Evolutionary conservation across 1,139 yeast species (phyloP).

Genomic region (Groenewaldozyma sp.): DNA sequence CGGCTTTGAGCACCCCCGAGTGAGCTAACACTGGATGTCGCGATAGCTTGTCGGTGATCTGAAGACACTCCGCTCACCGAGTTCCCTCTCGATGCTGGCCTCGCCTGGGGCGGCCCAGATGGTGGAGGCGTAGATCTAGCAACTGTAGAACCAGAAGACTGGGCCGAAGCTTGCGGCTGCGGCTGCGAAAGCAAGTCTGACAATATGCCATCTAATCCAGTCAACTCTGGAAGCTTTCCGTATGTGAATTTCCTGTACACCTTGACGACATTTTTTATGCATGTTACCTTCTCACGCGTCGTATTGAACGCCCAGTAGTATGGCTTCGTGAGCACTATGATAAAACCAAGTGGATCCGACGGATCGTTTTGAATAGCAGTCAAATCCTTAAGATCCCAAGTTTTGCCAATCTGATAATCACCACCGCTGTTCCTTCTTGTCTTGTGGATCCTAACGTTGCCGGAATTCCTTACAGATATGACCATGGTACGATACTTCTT

Average conservation of each 20-base stretch:
- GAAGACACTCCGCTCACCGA: too few species aligned
- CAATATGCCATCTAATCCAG: slow-evolving; percentile 27
- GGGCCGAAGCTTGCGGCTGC: background rate
- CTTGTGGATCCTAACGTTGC: slow-evolving; percentile 70
- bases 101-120: too few species aligned
- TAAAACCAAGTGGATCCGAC: slow-evolving; percentile 33
- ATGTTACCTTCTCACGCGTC: slow-evolving; percentile 56
- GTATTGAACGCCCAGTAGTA: slow-evolving; percentile 82
- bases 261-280: slow-evolving; percentile 53
- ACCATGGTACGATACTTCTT: slow-evolving; percentile 31
- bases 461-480: slow-evolving; percentile 43
- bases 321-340: slow-evolving; percentile 58
- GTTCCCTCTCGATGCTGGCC: too few species aligned
- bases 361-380: slow-evolving; percentile 48
- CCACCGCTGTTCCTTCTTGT: slow-evolving; percentile 74
- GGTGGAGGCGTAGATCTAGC: too few species aligned
- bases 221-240: slow-evolving; percentile 54
- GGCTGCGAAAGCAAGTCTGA: background rate
- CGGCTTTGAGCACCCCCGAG: too few species aligned
- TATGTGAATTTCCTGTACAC: slow-evolving; percentile 62
- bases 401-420: slow-evolving; percentile 79
- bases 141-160: too few species aligned
- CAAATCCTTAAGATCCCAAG: slow-evolving; percentile 82
- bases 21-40: too few species aligned
- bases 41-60: too few species aligned